Base-by-base conservation (phyloP, 345 rosid genomes). In the Citrus medica region DNA sequence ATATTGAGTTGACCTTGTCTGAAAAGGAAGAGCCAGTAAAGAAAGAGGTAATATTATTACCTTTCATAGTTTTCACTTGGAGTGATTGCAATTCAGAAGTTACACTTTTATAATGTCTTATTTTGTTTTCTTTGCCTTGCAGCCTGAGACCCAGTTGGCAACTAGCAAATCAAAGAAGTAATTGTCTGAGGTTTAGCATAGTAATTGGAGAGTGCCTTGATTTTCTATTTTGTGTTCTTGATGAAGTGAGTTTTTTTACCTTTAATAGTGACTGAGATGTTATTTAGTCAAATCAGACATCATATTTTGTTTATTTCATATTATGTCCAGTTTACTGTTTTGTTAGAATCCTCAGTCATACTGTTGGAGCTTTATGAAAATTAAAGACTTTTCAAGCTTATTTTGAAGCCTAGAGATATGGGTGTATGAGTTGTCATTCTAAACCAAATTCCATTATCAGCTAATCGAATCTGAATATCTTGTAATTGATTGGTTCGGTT, bases 1-100 rank as follows among this genome's bases (percentile, higher is more conserved):
- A 96, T 84, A 94, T 96, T 42, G 98, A 94, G 89, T 81, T 96
- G 87, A 84, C 82, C 56, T 82, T 94, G 82, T 94, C 98, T 0
- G 98, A 96, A 86, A 94, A 92, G 86, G 99, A 96, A 83, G 99
- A 92, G 80, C 79, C 99, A 2, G 98, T 96, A 48, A 88, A 87
- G 89, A 96, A 92, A 82, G 99, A 94, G 99, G 99, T 96, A 87
- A 80, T 37, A 46, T 46, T 46, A 46, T 46, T 46, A 12, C 17
- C 51, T 46, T 42, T 3, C 4, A 42, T 5, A 46, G 51, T 3
- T 46, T 46, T 13, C 51, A 46, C 5, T 46, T 46, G 13, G 48
- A 42, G 48, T 42, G 16, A 42, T 3, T 42, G 48, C 14, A 42
- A 42, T 42, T 10, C 14, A 42, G 48, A 46, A 46, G 51, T 46